Percentiles rank a stretch among this genome's conserved stretches.
Evolutionary conservation across 805 yeast genomes (phyloP).

Genomic region (Hanseniaspora meyeri): DNA sequence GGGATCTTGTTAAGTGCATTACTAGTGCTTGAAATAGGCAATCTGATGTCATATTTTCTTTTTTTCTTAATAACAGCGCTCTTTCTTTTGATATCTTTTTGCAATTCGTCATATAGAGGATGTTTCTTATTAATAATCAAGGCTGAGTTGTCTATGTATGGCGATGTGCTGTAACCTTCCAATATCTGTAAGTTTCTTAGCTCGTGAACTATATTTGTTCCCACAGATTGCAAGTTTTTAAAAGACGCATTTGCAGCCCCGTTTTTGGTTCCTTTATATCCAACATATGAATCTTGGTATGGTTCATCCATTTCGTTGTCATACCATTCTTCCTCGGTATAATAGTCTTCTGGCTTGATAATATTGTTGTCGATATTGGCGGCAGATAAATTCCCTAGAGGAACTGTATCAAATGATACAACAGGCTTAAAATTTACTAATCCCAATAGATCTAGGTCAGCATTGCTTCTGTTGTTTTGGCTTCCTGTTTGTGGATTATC

Average conservation of each 20-base stretch:
- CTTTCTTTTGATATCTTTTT: slow-evolving; percentile 4
- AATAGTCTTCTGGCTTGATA: slow-evolving; percentile 22
- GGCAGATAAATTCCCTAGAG: slow-evolving; percentile 17
- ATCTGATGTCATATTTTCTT: background rate
- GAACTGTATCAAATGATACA: slow-evolving; percentile 29
- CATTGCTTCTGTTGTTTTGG: background rate
- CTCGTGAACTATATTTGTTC: background rate
- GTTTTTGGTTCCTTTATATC: background rate
- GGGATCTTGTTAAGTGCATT: background rate
- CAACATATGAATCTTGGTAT: slow-evolving; percentile 11
- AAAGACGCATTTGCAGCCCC: background rate
- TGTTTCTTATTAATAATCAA: slow-evolving; percentile 23
- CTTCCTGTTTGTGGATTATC: background rate
- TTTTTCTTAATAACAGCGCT: background rate
- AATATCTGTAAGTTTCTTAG: background rate
- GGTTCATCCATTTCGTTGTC: slow-evolving; percentile 21
- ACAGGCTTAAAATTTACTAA: slow-evolving; percentile 19
- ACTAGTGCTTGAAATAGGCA: background rate
- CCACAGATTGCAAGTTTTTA: background rate
- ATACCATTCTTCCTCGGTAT: slow-evolving; percentile 27
- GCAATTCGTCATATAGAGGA: slow-evolving; percentile 17
- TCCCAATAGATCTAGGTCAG: background rate
- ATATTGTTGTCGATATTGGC: slow-evolving; percentile 20
- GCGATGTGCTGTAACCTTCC: slow-evolving; percentile 25
- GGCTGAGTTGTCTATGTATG: slow-evolving; percentile 24